Conservation (phyloP, 1,284 basidiomycete genomes). For the Heterobasidion annosum region DNA sequence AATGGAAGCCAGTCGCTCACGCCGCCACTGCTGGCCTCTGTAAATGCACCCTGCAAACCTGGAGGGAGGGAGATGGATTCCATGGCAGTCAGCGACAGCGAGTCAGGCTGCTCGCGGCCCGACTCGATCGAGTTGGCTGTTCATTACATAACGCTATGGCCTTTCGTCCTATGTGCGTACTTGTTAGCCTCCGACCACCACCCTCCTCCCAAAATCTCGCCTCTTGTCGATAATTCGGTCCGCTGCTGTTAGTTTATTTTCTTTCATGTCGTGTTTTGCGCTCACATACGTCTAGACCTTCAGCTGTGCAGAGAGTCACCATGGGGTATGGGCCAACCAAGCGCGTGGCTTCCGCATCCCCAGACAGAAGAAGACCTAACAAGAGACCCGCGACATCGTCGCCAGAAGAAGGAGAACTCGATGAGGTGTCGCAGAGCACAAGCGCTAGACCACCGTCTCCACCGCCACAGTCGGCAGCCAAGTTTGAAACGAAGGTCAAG, state of each 20-base stretch:
- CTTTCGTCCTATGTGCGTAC: neutral
- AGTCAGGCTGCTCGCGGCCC: neutral
- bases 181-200: neutral
- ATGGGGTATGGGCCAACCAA: conserved; percentile 22
- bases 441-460: conserved; percentile 11
- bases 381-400: conserved; percentile 54
- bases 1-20: conserved; percentile 30
- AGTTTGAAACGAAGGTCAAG: conserved; percentile 25
- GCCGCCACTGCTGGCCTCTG: conserved; percentile 25
- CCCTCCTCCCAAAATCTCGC: neutral
- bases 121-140: neutral
- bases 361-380: conserved; percentile 27
- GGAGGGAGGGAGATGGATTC: conserved; percentile 14
- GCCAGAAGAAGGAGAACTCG: conserved; percentile 73
- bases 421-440: conserved; percentile 27
- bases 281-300: neutral
- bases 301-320: neutral
- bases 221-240: neutral
- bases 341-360: conserved; percentile 44
- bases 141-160: neutral
- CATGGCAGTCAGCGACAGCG: neutral
- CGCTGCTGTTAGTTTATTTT: too few relatives aligned
- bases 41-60: conserved; percentile 25
- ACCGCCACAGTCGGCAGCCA: conserved; percentile 15
- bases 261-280: too few relatives aligned